phyloP scores from a whole-genome alignment of 768 basidiomycete genomes.

The Rhodotorula kratochvilovae region DNA sequence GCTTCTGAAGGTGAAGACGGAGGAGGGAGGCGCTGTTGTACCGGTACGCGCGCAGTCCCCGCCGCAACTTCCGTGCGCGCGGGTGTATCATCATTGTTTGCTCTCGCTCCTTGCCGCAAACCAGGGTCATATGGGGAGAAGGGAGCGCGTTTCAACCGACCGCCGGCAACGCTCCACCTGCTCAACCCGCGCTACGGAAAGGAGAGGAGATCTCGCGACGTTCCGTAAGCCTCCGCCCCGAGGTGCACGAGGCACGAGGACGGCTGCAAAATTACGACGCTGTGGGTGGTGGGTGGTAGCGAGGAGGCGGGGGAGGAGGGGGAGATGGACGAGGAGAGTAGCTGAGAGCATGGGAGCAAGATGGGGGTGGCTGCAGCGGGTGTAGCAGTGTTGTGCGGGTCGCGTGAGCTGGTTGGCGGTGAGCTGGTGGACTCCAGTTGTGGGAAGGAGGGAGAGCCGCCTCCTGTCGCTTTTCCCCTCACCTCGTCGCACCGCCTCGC shows the following conservation, averaged over 20 bases:
- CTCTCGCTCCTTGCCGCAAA: too few species aligned
- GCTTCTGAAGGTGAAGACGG: neutral
- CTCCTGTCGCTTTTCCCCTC: neutral
- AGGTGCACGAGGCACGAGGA: neutral
- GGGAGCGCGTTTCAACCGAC: too few species aligned
- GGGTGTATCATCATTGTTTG: too few species aligned
- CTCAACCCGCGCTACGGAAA: neutral
- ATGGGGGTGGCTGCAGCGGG: neutral
- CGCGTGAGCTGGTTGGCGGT: too few species aligned
- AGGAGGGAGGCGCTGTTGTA: neutral
- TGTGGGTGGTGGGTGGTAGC: neutral
- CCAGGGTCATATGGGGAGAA: too few species aligned
- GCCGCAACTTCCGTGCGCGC: too few species aligned
- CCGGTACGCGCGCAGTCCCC: neutral
- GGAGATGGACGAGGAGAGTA: neutral
- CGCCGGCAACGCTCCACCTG: too few species aligned
- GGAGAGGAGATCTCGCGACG: constrained; percentile 25
- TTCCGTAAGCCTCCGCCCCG: constrained; percentile 26
- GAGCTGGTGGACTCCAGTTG: neutral
- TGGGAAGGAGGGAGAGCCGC: too few species aligned
- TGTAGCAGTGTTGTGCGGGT: too few species aligned
- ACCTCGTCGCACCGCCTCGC: neutral
- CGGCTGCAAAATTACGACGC: constrained; percentile 30
- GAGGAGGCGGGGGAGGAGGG: neutral
- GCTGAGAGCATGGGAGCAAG: neutral